A percentile compares a stretch with the other conserved stretches of the same genome.
Conservation (phyloP, 495 filamentous ascomycete genomes). For the Xylaria curta region DNA sequence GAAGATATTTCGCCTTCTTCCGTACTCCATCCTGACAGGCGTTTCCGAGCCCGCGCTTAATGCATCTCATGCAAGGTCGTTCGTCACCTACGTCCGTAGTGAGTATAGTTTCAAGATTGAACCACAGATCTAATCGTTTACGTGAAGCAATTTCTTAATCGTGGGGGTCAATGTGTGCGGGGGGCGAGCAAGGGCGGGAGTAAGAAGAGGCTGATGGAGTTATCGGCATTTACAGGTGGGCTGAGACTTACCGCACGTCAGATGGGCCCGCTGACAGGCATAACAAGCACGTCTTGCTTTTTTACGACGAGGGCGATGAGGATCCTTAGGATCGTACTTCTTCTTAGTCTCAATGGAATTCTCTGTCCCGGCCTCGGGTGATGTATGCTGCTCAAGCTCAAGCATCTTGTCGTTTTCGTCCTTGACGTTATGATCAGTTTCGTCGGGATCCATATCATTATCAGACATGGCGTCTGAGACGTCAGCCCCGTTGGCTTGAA, state of each 20-base stretch:
- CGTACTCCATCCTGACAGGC: constrained; percentile 93
- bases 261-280: constrained; percentile 95
- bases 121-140: neutral
- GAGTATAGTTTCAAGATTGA: constrained; percentile 24
- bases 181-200: constrained; percentile 10
- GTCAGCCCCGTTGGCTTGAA: constrained; percentile 51
- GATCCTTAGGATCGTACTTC: constrained; percentile 80
- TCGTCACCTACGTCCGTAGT: constrained; percentile 62
- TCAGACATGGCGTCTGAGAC: constrained; percentile 63
- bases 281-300: constrained; percentile 95
- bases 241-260: constrained; percentile 89
- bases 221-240: constrained; percentile 30
- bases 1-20: constrained; percentile 99
- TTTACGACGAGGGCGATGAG: constrained; percentile 85
- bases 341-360: constrained; percentile 58
- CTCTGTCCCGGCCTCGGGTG: constrained; percentile 51
- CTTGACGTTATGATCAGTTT: constrained; percentile 43
- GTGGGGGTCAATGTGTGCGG: constrained; percentile 28
- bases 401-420: constrained; percentile 67
- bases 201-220: constrained; percentile 29
- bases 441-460: constrained; percentile 50
- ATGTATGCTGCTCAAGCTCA: constrained; percentile 58
- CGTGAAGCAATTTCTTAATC: neutral
- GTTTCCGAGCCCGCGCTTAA: constrained; percentile 89
- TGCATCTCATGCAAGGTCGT: constrained; percentile 89